Base-by-base conservation (phyloP, 2,329 filamentous ascomycete genomes). In the Graphiopsis chlorocephala region DNA sequence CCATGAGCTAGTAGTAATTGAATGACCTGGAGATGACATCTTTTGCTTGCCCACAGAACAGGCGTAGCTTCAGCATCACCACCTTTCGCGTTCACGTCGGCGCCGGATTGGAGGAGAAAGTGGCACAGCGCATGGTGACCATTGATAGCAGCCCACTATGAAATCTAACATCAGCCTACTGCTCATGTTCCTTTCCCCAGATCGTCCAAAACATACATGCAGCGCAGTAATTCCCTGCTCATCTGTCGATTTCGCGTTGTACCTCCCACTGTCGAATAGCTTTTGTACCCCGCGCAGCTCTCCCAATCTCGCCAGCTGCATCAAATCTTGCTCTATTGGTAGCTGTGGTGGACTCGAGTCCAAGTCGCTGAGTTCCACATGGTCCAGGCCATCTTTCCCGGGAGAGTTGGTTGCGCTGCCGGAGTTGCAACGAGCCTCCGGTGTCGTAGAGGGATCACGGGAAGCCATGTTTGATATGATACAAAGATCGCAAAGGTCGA, bases 41-140 rank as follows among this genome's bases (percentile, higher is more conserved):
- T 86, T 80, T 98, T 96, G 65, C 93, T 95, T 35, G 95, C 95
- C 95, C 95, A 99, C 80, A 98, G 93, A 0, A 96, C 88, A 17
- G 95, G 91, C 50, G 95, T 98, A 17, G 95, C 94, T 48, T 96
- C 85, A 11, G 93, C 97, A 75, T 98, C 94, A 77, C 95, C 95
- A 77, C 96, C 95, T 78, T 96, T 97, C 68, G 88, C 90, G 80
- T 99, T 98, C 73, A 98, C 90, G 75, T 96, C 90, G 74, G 93
- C 95, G 74, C 93, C 93, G 57, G 83, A 82, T 69, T 90, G 91
- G 75, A 99, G 86, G 52, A 99, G 88, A 79, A 96, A 97, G 78
- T 95, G 94, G 85, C 94, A 97, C 83, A 98, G 93, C 70, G 92
- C 91, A 81, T 94, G 96, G 77, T 97, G 95, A 75, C 98, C 98